These are phyloP conservation scores for Eucalyptus albens DNA, from an alignment of 345 rosid species.

Conservation along the genomic window DNA sequence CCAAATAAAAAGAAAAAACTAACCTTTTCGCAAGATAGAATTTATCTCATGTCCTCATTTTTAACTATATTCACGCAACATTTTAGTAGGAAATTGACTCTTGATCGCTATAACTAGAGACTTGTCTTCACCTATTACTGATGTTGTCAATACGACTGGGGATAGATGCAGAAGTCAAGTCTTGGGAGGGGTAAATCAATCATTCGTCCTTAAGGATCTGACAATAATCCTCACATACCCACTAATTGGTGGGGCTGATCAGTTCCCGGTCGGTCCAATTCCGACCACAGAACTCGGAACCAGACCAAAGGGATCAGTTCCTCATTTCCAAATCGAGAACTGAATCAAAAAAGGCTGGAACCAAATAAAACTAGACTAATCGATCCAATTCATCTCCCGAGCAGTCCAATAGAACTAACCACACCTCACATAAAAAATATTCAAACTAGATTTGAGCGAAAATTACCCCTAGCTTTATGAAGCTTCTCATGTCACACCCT, in stretches of 20 bases:
- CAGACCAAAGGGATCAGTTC: fast-evolving
- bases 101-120: neutral
- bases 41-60: neutral
- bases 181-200: neutral
- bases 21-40: neutral
- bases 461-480: no score
- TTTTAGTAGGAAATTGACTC: neutral
- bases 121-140: neutral
- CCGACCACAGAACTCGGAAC: neutral
- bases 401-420: fast-evolving
- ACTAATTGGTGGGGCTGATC: neutral
- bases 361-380: neutral
- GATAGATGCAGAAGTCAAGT: neutral
- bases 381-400: fast-evolving
- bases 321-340: neutral
- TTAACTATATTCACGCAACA: neutral
- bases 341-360: no score
- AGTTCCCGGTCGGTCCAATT: fast-evolving
- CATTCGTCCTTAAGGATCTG: no score
- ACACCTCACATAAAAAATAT: no score
- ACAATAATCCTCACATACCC: no score
- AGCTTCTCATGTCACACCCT: no score
- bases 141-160: neutral
- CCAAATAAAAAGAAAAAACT: neutral
- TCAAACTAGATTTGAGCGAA: no score